Conservation (phyloP, 345 rosid genomes). For the Rhodomyrtus tomentosa region DNA sequence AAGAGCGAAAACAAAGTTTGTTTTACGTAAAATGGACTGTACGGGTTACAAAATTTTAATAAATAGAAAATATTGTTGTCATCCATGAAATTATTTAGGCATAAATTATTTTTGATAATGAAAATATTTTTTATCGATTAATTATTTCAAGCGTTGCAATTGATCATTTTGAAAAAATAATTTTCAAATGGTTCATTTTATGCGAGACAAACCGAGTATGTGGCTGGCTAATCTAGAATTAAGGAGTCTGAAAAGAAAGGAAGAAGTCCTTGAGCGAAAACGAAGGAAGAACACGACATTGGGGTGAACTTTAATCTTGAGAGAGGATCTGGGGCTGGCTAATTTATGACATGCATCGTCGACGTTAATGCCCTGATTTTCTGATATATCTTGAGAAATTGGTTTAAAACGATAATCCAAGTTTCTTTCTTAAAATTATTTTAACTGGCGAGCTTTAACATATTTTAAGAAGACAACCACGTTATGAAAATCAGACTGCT, state of each 20-base stretch:
- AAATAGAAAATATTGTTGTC: neutral
- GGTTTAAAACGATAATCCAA: neutral
- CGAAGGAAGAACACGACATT: neutral
- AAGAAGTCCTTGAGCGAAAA: neutral
- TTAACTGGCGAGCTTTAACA: neutral
- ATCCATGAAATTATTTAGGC: neutral
- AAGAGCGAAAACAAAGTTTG: neutral
- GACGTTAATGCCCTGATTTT: neutral
- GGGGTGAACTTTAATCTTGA: neutral
- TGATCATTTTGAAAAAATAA: rapidly evolving
- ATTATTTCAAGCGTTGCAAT: neutral
- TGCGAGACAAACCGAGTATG: too few species aligned
- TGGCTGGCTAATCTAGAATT: too few species aligned
- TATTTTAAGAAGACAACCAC: neutral
- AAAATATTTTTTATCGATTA: neutral
- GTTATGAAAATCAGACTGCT: neutral
- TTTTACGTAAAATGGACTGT: neutral
- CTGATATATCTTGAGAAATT: neutral
- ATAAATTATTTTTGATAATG: neutral
- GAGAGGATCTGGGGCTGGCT: neutral
- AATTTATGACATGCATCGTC: neutral
- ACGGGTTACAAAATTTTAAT: neutral
- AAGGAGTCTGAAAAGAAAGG: neutral
- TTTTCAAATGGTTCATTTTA: neutral
- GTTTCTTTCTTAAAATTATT: neutral